Base-by-base conservation (phyloP, 169 alveolate genomes). In the Cryptosporidium sp. region DNA sequence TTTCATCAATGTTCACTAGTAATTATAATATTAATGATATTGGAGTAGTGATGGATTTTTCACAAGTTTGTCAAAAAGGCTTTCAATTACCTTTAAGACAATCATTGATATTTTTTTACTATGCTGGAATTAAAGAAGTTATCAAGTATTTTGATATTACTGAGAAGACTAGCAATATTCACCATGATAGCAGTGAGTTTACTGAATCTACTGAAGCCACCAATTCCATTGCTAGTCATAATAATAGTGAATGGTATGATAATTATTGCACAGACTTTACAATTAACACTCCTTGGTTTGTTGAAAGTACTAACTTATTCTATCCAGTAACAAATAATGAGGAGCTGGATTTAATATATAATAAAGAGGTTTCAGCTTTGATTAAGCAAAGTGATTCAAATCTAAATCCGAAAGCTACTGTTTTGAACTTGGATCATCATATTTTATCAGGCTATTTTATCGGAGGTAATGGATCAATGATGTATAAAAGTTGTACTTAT, bases 391-490 rank as follows among this genome's bases (percentile, higher is more conserved):
- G 89, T 31, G 45, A 61, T 18, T 80, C 74, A 26, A 65, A 37
- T 43, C 3, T 61, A 23, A 80, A 80, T 62, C 73, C 73, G 21
- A 80, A 80, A 41, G 89, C 89, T 33, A 80, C 89, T 62, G 89
- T 80, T 45, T 80, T 80, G 70, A 43, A 80, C 43, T 43, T 80
- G 23, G 26, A 37, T 62, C 26, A 65, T 8, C 31, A 65, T 1
- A 80, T 18, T 58, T 43, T 80, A 29, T 59, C 75, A 3, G 75
- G 75, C 16, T 80, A 80, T 45, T 80, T 61, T 67, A 67, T 80
- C n/a, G 89, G 89, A 10, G 89, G 89, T 12, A 62, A 35, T 45
- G 89, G 89, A 21, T 43, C 89, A 62, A 80, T 80, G 89, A 80
- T 80, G 89, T 80, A 62, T 41, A 80, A 43, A 31, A 80, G 80